Conservation (phyloP, 257 asterid species). For the Fraxinus cuspidata region DNA sequence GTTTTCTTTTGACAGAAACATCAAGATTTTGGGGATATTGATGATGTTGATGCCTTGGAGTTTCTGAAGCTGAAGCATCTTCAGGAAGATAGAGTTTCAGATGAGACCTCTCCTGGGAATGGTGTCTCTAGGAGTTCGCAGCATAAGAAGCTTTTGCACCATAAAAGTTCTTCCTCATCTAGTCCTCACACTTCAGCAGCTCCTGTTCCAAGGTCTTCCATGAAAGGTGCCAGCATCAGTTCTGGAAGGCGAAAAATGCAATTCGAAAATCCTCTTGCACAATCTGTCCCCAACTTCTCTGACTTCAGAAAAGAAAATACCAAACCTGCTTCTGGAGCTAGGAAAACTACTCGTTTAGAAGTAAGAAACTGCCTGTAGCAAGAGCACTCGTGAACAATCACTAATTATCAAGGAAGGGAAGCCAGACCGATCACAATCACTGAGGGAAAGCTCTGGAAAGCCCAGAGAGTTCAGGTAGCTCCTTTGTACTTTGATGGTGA, state of each 20-base stretch:
- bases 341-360: constrained; percentile 58
- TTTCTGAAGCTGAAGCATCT: constrained; percentile 39
- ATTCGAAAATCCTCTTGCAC: constrained; percentile 78
- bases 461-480: constrained; percentile 47
- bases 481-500: constrained; percentile 55
- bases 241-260: constrained; percentile 64
- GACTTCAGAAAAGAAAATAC: constrained; percentile 81
- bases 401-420: constrained; percentile 54
- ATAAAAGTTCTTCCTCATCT: constrained; percentile 52
- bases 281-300: constrained; percentile 84
- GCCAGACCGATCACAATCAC: constrained; percentile 53
- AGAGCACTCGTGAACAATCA: constrained; percentile 56
- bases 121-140: constrained; percentile 42
- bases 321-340: constrained; percentile 61
- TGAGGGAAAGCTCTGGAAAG: constrained; percentile 58
- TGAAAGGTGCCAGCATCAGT: constrained; percentile 44
- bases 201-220: constrained; percentile 56
- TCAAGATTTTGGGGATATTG: constrained; percentile 63
- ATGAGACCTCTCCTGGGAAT: constrained; percentile 43
- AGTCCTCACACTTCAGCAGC: constrained; percentile 61
- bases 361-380: constrained; percentile 64
- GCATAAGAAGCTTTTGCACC: constrained; percentile 54
- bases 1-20: constrained; percentile 64
- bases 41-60: constrained; percentile 53
- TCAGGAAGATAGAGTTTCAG: constrained; percentile 44